A percentile compares a stretch with the other conserved stretches of the same genome.
These are phyloP conservation scores for Primulina tabacum DNA, from an alignment of 257 asterid genomes.

Conservation along the genomic window DNA sequence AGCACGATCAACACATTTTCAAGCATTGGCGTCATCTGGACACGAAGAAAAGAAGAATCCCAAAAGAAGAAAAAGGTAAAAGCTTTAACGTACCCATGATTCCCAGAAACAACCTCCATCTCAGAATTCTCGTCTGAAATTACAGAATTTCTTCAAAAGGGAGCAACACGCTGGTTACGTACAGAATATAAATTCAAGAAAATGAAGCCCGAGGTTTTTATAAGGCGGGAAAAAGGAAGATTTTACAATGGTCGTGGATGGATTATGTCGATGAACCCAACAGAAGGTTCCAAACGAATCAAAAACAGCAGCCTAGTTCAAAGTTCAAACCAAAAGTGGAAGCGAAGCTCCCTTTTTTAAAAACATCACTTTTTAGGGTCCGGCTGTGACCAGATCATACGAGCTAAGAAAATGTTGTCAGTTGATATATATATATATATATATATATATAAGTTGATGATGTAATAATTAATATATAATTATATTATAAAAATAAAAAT, in stretches of 20 bases:
- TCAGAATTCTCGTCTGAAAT: not conserved
- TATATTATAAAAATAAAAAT: too few relatives aligned
- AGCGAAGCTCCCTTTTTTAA: too few relatives aligned
- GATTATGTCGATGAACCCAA: not conserved
- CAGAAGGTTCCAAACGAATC: not conserved
- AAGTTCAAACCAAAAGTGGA: too few relatives aligned
- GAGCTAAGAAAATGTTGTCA: too few relatives aligned
- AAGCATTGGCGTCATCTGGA: not conserved
- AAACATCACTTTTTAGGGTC: too few relatives aligned
- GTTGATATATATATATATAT: too few relatives aligned
- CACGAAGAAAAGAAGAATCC: not conserved
- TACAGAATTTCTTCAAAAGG: not conserved
- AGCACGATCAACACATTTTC: not conserved
- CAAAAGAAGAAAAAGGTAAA: not conserved
- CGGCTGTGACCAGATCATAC: too few relatives aligned
- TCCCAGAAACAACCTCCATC: constrained; percentile 29
- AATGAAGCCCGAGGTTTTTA: constrained; percentile 20
- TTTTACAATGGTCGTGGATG: not conserved
- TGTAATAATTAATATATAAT: too few relatives aligned
- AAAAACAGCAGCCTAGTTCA: not conserved
- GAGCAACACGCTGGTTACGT: not conserved
- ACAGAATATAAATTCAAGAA: not conserved
- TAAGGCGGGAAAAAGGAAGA: constrained; percentile 30
- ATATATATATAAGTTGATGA: too few relatives aligned
- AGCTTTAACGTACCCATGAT: constrained; percentile 39